phyloP scores from a whole-genome alignment of 768 basidiomycete species.

The Saitozyma sp. region DNA sequence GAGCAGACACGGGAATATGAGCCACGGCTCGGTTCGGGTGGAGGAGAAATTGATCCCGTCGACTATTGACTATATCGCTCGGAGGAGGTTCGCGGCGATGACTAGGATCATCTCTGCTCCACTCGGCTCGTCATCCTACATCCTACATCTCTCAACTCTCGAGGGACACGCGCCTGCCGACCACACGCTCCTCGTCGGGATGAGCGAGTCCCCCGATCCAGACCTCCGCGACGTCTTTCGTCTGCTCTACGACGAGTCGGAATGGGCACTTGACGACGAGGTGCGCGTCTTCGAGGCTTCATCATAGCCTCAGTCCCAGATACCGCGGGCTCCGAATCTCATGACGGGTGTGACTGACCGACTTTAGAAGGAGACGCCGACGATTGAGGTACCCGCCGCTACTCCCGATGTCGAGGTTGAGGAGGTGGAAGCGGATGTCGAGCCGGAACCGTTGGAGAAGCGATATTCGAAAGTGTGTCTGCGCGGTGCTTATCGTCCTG shows the following conservation, averaged over 20 bases:
- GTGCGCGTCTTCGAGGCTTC: conserved; percentile 4
- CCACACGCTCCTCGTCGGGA: background rate
- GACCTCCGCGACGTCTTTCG: conserved; percentile 37
- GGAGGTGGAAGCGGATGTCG: conserved; percentile 14
- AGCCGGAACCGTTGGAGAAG: conserved; percentile 4
- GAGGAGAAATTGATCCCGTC: too few relatives aligned
- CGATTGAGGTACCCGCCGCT: background rate
- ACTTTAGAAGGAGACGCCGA: background rate
- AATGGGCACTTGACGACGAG: conserved; percentile 21
- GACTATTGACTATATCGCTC: too few relatives aligned
- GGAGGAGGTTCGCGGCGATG: too few relatives aligned
- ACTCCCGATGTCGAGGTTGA: conserved; percentile 18
- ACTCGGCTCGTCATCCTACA: too few relatives aligned
- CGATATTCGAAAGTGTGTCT: conserved; percentile 8
- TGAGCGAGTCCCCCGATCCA: conserved; percentile 19
- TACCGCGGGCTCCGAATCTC: background rate
- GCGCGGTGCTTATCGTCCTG: background rate
- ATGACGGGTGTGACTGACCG: too few relatives aligned
- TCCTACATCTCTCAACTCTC: too few relatives aligned
- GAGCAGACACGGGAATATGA: too few relatives aligned
- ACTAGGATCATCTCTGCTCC: too few relatives aligned
- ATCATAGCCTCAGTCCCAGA: background rate
- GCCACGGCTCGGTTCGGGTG: too few relatives aligned
- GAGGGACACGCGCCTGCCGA: too few relatives aligned
- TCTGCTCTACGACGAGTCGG: conserved; percentile 29